Evolutionary conservation across 306 rosid genomes (phyloP).

Genomic region (Pueraria montana): DNA sequence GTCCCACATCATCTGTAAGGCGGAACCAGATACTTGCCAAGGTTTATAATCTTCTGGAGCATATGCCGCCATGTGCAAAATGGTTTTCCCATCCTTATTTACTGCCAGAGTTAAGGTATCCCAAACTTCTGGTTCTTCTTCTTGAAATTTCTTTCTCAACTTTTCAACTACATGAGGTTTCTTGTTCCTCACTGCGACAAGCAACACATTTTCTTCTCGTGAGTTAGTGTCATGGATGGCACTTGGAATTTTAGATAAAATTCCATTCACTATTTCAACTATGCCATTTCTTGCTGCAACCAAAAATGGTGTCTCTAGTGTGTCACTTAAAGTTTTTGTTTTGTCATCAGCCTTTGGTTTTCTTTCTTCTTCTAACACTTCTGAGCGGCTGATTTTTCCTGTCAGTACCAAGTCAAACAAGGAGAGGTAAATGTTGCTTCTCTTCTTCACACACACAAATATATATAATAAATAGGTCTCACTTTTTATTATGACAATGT

Average conservation of each 20-base stretch:
- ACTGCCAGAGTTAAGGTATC: background rate
- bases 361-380: background rate
- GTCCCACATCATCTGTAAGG: slow-evolving; percentile 60
- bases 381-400: background rate
- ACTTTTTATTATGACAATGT: background rate
- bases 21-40: slow-evolving; percentile 49
- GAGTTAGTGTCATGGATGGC: slow-evolving; percentile 37
- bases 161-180: slow-evolving; percentile 39
- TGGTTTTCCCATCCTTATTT: slow-evolving; percentile 18
- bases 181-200: slow-evolving; percentile 43
- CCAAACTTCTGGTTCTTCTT: background rate
- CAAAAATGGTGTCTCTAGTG: slow-evolving; percentile 32
- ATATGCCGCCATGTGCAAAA: slow-evolving; percentile 44
- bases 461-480: background rate
- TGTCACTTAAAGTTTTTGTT: background rate
- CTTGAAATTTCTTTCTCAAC: background rate
- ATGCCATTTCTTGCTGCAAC: slow-evolving; percentile 51
- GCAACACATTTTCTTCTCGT: slow-evolving; percentile 44
- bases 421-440: background rate
- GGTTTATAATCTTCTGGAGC: slow-evolving; percentile 3
- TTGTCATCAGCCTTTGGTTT: background rate
- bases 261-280: slow-evolving; percentile 42
- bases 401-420: background rate
- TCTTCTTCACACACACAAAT: background rate
- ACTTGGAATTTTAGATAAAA: background rate